These are phyloP conservation scores for Lyophyllum decastes DNA, from an alignment of 768 basidiomycete genomes.

Conservation along the genomic window DNA sequence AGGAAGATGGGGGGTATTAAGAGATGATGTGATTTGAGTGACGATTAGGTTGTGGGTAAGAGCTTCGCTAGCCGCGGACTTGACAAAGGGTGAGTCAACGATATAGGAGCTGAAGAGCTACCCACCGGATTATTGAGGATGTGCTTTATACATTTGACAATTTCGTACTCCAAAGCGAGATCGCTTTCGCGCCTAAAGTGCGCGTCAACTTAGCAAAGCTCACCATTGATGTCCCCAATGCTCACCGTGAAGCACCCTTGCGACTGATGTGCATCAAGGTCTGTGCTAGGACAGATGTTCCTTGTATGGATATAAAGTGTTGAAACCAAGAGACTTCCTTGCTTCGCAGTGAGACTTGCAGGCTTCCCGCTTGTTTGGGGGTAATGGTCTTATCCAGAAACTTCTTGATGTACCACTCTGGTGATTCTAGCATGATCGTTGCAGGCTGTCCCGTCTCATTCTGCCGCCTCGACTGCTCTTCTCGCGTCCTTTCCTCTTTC, in stretches of 20 bases:
- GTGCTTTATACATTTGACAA: slow-evolving; percentile 83
- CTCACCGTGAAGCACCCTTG: slow-evolving; percentile 64
- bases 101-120: slow-evolving; percentile 9
- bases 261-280: slow-evolving; percentile 75
- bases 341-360: slow-evolving; percentile 78
- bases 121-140: slow-evolving; percentile 70
- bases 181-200: slow-evolving; percentile 60
- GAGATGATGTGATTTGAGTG: slow-evolving; percentile 76
- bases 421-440: slow-evolving; percentile 64
- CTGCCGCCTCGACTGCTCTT: slow-evolving; percentile 62
- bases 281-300: slow-evolving; percentile 84
- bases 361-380: slow-evolving; percentile 72
- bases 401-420: slow-evolving; percentile 92
- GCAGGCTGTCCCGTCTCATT: slow-evolving; percentile 56
- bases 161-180: slow-evolving; percentile 77
- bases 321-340: slow-evolving; percentile 85
- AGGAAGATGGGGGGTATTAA: slow-evolving; percentile 78
- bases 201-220: slow-evolving; percentile 11
- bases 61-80: slow-evolving; percentile 74
- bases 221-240: background rate
- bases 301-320: slow-evolving; percentile 72
- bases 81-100: slow-evolving; percentile 7
- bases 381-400: slow-evolving; percentile 88
- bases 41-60: slow-evolving; percentile 73
- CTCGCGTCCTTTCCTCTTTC: slow-evolving; percentile 68